These are phyloP conservation scores for Knoxia roxburghii DNA, from an alignment of 257 asterid species.

Conservation along the genomic window DNA sequence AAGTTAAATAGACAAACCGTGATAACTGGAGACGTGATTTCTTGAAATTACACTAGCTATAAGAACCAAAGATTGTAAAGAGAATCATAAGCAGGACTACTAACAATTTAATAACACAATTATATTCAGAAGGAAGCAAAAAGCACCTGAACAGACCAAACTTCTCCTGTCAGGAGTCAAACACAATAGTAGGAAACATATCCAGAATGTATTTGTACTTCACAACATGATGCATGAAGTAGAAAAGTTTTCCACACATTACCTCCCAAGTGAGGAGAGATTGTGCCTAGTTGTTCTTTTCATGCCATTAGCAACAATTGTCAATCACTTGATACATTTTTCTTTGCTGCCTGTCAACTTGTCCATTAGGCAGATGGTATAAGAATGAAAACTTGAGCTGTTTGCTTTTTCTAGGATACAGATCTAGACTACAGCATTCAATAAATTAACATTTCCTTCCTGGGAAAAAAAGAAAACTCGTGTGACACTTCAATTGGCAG, in stretches of 20 bases:
- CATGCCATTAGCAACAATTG: neutral
- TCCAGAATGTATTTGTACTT: neutral
- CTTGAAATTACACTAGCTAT: neutral
- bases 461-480: conserved; percentile 15
- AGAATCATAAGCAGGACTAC: neutral
- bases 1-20: neutral
- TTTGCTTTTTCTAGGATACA: neutral
- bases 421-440: neutral
- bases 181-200: neutral
- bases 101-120: neutral
- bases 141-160: neutral
- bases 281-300: neutral
- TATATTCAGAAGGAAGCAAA: neutral
- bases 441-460: neutral
- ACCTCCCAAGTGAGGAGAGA: conserved; percentile 2
- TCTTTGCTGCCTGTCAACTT: neutral
- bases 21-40: neutral
- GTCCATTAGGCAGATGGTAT: neutral
- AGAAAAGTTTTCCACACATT: neutral
- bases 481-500: conserved; percentile 24
- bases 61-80: neutral
- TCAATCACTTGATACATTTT: conserved; percentile 2
- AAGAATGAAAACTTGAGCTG: no score
- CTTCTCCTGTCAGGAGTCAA: conserved; percentile 6
- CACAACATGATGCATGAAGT: neutral